phyloP scores from a whole-genome alignment of 441 rosid genomes.

The Geranium incanum region DNA sequence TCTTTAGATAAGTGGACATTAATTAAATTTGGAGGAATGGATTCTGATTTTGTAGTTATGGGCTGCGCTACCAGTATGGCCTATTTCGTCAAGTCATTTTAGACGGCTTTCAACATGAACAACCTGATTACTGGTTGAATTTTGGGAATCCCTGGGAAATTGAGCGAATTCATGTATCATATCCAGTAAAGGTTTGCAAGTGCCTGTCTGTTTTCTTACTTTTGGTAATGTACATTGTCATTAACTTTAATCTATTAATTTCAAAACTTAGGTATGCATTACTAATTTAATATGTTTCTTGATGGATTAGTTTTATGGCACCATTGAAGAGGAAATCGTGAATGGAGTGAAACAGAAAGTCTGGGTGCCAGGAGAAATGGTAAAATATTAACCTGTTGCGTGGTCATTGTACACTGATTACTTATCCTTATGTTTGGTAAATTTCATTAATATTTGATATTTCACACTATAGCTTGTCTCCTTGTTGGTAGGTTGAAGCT shows the following conservation, averaged over 20 bases:
- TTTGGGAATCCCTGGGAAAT: conserved; percentile 66
- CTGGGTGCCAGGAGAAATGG: conserved; percentile 49
- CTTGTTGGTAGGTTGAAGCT: conserved; percentile 45
- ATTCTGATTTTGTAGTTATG: conserved; percentile 34
- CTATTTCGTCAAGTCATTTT: conserved; percentile 47
- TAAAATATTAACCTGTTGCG: conserved; percentile 16
- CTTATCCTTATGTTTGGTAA: neutral
- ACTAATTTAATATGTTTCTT: conserved; percentile 14
- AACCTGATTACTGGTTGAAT: conserved; percentile 52
- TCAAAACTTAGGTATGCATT: conserved; percentile 8
- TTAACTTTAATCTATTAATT: conserved; percentile 8
- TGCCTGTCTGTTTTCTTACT: conserved; percentile 15
- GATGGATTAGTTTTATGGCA: conserved; percentile 43
- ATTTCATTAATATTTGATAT: neutral
- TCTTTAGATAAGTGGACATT: neutral
- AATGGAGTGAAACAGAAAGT: conserved; percentile 34
- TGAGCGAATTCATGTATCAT: conserved; percentile 45
- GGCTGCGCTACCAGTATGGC: conserved; percentile 52
- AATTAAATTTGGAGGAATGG: conserved; percentile 1
- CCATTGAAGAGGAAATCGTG: conserved; percentile 33
- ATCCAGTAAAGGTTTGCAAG: conserved; percentile 45
- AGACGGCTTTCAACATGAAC: conserved; percentile 51
- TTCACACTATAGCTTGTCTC: conserved; percentile 11
- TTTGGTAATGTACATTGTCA: neutral
- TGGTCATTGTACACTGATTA: neutral